Evolutionary conservation across 108 stramenopile genomes (phyloP).

Genomic region (Nannochloropsis salina): DNA sequence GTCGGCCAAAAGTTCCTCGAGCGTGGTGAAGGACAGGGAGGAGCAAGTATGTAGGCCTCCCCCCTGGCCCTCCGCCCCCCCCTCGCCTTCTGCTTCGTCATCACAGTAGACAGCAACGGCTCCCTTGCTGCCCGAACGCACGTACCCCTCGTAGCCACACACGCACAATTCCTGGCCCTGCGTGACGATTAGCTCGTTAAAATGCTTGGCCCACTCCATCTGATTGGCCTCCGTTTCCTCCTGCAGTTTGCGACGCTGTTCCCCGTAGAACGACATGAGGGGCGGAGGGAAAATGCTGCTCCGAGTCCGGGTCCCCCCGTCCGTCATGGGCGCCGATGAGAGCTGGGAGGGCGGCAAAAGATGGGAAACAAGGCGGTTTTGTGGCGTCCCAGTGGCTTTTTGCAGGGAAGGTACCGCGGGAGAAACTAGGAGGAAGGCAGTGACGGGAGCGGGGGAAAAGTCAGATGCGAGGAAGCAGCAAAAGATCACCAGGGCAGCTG

Average conservation of each 20-base stretch:
- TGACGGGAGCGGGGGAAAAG: slow-evolving; percentile 19
- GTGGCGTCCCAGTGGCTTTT: not conserved
- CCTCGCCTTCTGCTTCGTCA: slow-evolving; percentile 1
- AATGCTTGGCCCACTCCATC: not conserved
- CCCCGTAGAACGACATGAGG: slow-evolving; percentile 15
- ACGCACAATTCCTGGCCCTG: slow-evolving; percentile 12
- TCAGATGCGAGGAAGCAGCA: not conserved
- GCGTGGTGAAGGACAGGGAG: not conserved
- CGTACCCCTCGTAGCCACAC: slow-evolving; percentile 2
- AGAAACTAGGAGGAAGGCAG: not conserved
- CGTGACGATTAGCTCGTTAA: not conserved
- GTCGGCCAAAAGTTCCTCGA: slow-evolving; percentile 1
- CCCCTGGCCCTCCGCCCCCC: not conserved
- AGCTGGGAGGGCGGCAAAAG: not conserved
- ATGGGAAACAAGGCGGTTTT: not conserved
- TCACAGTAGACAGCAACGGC: not conserved
- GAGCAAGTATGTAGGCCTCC: not conserved
- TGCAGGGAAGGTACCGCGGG: not conserved
- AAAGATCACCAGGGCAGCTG: not conserved
- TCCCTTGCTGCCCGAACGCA: slow-evolving; percentile 12
- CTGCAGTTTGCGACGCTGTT: slow-evolving; percentile 10
- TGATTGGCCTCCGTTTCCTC: slow-evolving; percentile 1
- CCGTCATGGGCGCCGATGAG: not conserved
- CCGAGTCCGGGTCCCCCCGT: not conserved
- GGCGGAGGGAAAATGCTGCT: not conserved